Evolutionary conservation across 2,329 filamentous ascomycete genomes (phyloP).

Genomic region (Aaosphaeria pasadenensis): DNA sequence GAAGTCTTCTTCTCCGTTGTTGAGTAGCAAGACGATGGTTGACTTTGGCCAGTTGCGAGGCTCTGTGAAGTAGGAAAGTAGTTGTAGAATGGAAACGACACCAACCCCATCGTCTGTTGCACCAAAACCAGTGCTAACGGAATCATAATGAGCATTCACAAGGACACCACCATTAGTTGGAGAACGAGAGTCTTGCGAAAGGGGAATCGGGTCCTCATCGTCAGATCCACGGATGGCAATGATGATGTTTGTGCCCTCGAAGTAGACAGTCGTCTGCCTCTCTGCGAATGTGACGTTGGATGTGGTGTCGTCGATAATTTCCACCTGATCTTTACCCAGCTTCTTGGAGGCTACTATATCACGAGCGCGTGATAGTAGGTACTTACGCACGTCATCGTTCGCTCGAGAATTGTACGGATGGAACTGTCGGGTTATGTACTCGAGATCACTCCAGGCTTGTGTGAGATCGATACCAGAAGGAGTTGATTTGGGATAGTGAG

Average conservation of each 20-base stretch:
- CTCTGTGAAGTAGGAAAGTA: slow-evolving; percentile 79
- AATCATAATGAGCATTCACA: slow-evolving; percentile 94
- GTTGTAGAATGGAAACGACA: slow-evolving; percentile 79
- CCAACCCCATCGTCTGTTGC: slow-evolving; percentile 93
- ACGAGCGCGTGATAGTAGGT: slow-evolving; percentile 68
- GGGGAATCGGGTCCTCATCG: slow-evolving; percentile 73
- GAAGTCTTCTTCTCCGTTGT: slow-evolving; percentile 95
- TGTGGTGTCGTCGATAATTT: slow-evolving; percentile 73
- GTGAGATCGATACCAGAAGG: slow-evolving; percentile 71
- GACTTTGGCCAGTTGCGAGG: slow-evolving; percentile 68
- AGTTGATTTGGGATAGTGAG: slow-evolving; percentile 58
- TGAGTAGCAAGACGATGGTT: slow-evolving; percentile 81
- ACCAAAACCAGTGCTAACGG: slow-evolving; percentile 86
- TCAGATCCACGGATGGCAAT: slow-evolving; percentile 84
- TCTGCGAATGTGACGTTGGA: slow-evolving; percentile 74
- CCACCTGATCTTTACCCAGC: slow-evolving; percentile 42
- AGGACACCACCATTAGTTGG: slow-evolving; percentile 72
- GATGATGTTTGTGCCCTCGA: slow-evolving; percentile 88
- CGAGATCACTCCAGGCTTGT: slow-evolving; percentile 83
- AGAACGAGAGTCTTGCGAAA: slow-evolving; percentile 37
- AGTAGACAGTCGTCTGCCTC: slow-evolving; percentile 64
- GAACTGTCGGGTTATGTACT: slow-evolving; percentile 68
- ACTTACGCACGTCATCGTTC: slow-evolving; percentile 78
- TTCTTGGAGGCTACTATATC: slow-evolving; percentile 64
- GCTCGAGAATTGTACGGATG: slow-evolving; percentile 86